Evolutionary conservation across 2,329 filamentous ascomycete genomes (phyloP).

Genomic region (Pseudogymnoascus sp.): DNA sequence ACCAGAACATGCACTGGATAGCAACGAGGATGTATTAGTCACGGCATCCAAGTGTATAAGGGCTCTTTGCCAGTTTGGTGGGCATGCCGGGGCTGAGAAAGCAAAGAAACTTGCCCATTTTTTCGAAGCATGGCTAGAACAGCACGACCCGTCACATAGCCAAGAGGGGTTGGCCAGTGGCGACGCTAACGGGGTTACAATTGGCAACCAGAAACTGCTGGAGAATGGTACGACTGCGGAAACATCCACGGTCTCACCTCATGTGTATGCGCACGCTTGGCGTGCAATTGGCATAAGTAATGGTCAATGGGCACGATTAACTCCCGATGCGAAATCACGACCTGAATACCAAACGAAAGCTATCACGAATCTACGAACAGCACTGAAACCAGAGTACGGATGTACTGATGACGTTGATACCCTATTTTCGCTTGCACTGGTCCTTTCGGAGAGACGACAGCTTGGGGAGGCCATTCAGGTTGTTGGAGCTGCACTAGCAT

Average conservation of each 20-base stretch:
- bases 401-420: constrained; percentile 65
- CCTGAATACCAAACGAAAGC: constrained; percentile 70
- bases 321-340: constrained; percentile 65
- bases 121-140: constrained; percentile 68
- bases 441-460: constrained; percentile 83
- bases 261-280: constrained; percentile 64
- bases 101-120: constrained; percentile 63
- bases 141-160: constrained; percentile 33
- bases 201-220: constrained; percentile 11
- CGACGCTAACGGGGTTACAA: constrained; percentile 8
- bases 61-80: constrained; percentile 76
- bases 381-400: constrained; percentile 59
- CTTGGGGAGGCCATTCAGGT: constrained; percentile 73
- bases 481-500: constrained; percentile 66
- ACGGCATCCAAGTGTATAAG: constrained; percentile 75
- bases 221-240: constrained; percentile 16
- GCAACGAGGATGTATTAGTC: constrained; percentile 66
- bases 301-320: constrained; percentile 79
- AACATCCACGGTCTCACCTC: constrained; percentile 41
- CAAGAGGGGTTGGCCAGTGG: constrained; percentile 20
- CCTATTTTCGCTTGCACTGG: constrained; percentile 71
- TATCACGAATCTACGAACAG: constrained; percentile 65
- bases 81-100: constrained; percentile 66
- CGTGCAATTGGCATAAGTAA: constrained; percentile 79
- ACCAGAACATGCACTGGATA: constrained; percentile 64